These are phyloP conservation scores for Leishmania mexicana DNA, from an alignment of 208 protist genomes.

Conservation along the genomic window DNA sequence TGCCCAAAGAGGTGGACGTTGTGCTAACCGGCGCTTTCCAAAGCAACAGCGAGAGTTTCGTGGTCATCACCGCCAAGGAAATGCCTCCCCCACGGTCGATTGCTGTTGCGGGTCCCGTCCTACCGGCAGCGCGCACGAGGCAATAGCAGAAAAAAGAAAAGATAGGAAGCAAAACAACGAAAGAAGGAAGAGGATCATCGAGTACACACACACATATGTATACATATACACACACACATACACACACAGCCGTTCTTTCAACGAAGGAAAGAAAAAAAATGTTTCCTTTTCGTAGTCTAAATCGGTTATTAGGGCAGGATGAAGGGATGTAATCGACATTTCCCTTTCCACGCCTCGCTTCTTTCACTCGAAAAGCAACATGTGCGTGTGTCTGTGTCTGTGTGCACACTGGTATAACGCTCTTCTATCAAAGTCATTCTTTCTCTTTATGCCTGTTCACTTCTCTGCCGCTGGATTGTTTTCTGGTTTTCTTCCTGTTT, in stretches of 20 bases:
- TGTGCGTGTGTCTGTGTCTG: background rate
- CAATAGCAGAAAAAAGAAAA: background rate
- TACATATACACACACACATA: background rate
- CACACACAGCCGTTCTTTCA: background rate
- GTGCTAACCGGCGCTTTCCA: background rate
- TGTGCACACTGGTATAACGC: background rate
- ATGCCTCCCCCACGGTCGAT: background rate
- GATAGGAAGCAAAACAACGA: background rate
- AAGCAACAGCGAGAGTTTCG: background rate
- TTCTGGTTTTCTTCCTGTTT: background rate
- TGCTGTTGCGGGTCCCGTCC: background rate
- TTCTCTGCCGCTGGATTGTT: background rate
- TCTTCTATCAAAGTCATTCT: background rate
- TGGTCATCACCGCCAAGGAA: background rate
- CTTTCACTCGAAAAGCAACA: background rate
- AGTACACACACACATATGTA: background rate
- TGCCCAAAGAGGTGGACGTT: background rate
- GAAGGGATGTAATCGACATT: background rate
- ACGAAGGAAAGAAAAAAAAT: background rate
- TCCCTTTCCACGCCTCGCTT: background rate
- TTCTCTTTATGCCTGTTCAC: background rate
- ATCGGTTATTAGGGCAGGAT: background rate
- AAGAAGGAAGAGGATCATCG: background rate
- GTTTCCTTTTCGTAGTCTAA: background rate
- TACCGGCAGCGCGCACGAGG: background rate